Conservation (phyloP, 2,329 filamentous ascomycete species). For the Shiraia bambusicola region DNA sequence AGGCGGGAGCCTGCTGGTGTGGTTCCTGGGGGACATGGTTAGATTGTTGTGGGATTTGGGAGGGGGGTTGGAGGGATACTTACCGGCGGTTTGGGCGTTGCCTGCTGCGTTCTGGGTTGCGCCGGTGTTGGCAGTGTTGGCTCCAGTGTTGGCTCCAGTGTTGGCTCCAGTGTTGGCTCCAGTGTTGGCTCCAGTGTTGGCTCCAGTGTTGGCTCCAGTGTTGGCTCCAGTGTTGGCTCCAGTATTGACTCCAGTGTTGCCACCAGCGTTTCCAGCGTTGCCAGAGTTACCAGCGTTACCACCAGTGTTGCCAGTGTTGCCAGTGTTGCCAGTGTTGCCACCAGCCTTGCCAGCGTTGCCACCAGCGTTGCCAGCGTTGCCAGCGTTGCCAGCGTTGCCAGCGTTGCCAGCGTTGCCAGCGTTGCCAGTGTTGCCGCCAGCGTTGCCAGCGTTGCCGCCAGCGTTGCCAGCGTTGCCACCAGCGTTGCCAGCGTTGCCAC, state of each 20-base stretch:
- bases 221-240: conserved; percentile 1
- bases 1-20: conserved; percentile 6
- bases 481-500: conserved; percentile 8
- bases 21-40: too few species aligned
- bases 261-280: conserved; percentile 4
- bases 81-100: conserved; percentile 1
- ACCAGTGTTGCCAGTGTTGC: too few species aligned
- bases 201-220: conserved; percentile 5
- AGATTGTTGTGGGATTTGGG: background rate
- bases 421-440: conserved; percentile 5
- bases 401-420: conserved; percentile 5
- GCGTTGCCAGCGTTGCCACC: conserved; percentile 5
- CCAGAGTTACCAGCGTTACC: conserved; percentile 2
- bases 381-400: conserved; percentile 6
- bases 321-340: background rate
- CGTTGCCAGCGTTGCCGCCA: conserved; percentile 1
- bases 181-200: conserved; percentile 4
- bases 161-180: conserved; percentile 1
- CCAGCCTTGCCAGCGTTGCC: conserved; percentile 5
- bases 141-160: conserved; percentile 9
- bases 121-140: conserved; percentile 2
- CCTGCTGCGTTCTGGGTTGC: conserved; percentile 3
- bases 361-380: conserved; percentile 4
- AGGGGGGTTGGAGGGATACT: background rate
- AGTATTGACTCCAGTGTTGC: background rate